These are phyloP conservation scores for Backusella tarrabulga DNA, from an alignment of 192 early-diverging fungal genomes.

Conservation along the genomic window DNA sequence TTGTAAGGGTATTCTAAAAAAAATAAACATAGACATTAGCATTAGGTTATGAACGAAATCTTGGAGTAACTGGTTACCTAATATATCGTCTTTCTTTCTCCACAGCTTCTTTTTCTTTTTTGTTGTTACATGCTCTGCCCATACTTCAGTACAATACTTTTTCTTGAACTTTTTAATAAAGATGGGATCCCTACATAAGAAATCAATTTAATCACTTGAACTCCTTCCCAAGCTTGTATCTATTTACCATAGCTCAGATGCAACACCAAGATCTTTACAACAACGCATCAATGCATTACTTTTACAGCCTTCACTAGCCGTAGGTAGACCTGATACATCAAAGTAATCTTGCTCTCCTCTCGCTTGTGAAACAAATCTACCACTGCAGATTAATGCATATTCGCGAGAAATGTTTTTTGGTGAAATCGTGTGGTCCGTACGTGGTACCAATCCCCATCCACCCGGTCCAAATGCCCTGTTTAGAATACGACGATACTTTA, in stretches of 20 bases:
- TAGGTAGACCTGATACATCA: conserved; percentile 69
- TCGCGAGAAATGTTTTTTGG: conserved; percentile 83
- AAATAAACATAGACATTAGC: not conserved
- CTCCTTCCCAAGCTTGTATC: not conserved
- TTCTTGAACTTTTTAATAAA: conserved; percentile 88
- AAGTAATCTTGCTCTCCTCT: conserved; percentile 95
- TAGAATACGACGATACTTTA: conserved; percentile 95
- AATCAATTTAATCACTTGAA: not conserved
- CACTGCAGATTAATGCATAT: conserved; percentile 85
- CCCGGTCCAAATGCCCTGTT: conserved; percentile 96
- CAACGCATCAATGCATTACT: conserved; percentile 94
- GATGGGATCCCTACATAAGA: conserved; percentile 69
- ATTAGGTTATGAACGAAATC: not conserved
- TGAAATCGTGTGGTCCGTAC: conserved; percentile 82
- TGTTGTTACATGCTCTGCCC: conserved; percentile 70
- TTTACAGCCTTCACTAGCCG: conserved; percentile 86
- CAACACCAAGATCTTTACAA: conserved; percentile 94
- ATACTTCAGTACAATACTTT: conserved; percentile 73
- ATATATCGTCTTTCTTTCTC: conserved; percentile 66
- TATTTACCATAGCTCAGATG: conserved; percentile 82
- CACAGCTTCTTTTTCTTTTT: conserved; percentile 83
- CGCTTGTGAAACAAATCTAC: conserved; percentile 83
- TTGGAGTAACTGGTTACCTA: conserved; percentile 14
- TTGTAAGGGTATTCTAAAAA: conserved; percentile 17
- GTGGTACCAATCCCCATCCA: conserved; percentile 85